A percentile compares a stretch with the other conserved stretches of the same genome.
phyloP scores from a whole-genome alignment of 2,329 filamentous ascomycete species.

The Byssothecium circinans region DNA sequence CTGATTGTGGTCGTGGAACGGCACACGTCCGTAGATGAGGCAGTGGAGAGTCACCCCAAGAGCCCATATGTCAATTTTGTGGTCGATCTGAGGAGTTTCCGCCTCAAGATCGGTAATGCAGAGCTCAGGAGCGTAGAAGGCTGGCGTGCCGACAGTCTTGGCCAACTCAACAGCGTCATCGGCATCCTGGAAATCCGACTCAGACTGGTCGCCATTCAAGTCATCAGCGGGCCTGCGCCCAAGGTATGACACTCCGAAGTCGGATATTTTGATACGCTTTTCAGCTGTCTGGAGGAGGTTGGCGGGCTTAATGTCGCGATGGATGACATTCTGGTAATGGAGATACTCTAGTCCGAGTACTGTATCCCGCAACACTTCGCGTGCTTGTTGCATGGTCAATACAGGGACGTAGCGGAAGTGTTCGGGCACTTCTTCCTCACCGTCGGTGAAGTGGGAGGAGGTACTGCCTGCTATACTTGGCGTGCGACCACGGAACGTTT shows the following conservation, averaged over 20 bases:
- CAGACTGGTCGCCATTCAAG: constrained; percentile 68
- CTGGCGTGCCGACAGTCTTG: constrained; percentile 95
- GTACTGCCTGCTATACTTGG: constrained; percentile 80
- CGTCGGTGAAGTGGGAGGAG: constrained; percentile 55
- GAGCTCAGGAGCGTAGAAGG: constrained; percentile 95
- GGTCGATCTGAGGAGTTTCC: constrained; percentile 75
- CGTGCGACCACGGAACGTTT: constrained; percentile 65
- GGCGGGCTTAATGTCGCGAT: constrained; percentile 61
- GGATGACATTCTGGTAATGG: constrained; percentile 56
- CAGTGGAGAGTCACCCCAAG: constrained; percentile 95
- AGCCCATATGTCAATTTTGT: constrained; percentile 96
- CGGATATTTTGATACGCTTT: constrained; percentile 92
- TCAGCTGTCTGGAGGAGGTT: constrained; percentile 87
- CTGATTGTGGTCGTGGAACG: constrained; percentile 88
- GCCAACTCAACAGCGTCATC: constrained; percentile 95
- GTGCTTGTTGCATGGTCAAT: constrained; percentile 81
- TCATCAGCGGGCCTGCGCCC: constrained; percentile 85
- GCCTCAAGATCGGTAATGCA: constrained; percentile 78
- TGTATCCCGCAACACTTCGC: constrained; percentile 86
- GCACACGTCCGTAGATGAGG: constrained; percentile 89
- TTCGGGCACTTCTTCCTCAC: constrained; percentile 67
- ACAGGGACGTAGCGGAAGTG: constrained; percentile 93
- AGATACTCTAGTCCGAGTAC: constrained; percentile 92
- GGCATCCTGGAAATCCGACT: constrained; percentile 82
- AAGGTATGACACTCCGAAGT: constrained; percentile 98